Base-by-base conservation (phyloP, 768 basidiomycete genomes). In the Podaxis sp. region DNA sequence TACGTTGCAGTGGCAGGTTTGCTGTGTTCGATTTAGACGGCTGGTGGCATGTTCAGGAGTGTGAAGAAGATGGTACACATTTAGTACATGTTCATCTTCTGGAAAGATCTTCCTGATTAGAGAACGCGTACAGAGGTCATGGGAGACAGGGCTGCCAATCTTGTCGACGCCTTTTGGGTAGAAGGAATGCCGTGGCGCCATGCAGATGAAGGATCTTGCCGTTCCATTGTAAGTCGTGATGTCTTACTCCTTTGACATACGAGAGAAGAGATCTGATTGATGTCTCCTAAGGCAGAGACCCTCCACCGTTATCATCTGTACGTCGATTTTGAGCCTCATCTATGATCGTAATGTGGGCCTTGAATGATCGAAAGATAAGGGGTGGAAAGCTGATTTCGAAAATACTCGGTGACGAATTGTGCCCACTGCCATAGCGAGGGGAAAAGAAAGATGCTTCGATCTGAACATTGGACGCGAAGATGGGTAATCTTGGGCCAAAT, bases 101-200 rank as follows among this genome's bases (percentile, higher is more conserved):
- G 33, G 60, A 61, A 55, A 61, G 43, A 49, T 40, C 46, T 58
- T 29, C 53, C 60, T 47, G 43, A 61, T 61, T 33, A 33, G 60
- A 61, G 43, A 59, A 36, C 22, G 49, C 22, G 57, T 38, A 19
- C 33, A 51, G 47, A 55, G 52, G 41, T 54, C 59, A 61, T 61
- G 57, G 49, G 57, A 59, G 57, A 38, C 19, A 24, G n/a, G 22
- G 22, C 5, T 15, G 57, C 47, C 49, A 59, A 57, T 27, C 55
- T n/a, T 7, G 55, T 46, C 4, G 41, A 24, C 22, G 38, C 27
- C 51, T 50, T 50, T 59, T 33, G 19, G 49, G 33, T 33, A 51
- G n/a, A 24, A 36, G 43, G 29, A 17, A 27, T 50, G 25, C 49
- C 49, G 22, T 24, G 12, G 49, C 13, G 49, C 49, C 25, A 27